Conservation (phyloP, 2,329 filamentous ascomycete genomes). For the Xenosphaeropsis pyriputrescens region DNA sequence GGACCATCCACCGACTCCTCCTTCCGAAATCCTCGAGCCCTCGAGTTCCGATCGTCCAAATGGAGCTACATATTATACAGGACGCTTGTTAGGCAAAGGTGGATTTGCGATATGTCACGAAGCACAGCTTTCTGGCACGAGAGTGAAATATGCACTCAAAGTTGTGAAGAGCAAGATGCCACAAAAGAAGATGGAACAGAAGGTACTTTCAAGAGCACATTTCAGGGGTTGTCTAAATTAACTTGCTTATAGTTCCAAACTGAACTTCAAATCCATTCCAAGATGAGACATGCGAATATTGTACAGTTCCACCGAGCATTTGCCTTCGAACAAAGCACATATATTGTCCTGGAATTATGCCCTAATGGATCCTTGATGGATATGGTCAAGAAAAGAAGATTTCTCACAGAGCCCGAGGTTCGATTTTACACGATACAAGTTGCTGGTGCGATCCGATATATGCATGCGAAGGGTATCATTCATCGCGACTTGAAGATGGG, state of each 20-base stretch:
- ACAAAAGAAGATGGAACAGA: slow-evolving; percentile 63
- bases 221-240: slow-evolving; percentile 1
- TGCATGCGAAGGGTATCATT: slow-evolving; percentile 90
- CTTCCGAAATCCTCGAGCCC: slow-evolving; percentile 41
- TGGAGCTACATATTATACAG: slow-evolving; percentile 60
- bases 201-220: slow-evolving; percentile 33
- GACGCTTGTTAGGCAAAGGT: slow-evolving; percentile 63
- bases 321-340: slow-evolving; percentile 76
- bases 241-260: slow-evolving; percentile 43
- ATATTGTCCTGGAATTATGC: slow-evolving; percentile 87
- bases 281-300: slow-evolving; percentile 91
- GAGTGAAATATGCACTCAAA: slow-evolving; percentile 60
- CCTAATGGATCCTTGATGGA: slow-evolving; percentile 95
- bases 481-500: slow-evolving; percentile 97
- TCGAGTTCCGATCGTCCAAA: slow-evolving; percentile 53
- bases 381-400: slow-evolving; percentile 87
- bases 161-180: slow-evolving; percentile 77
- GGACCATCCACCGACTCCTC: slow-evolving; percentile 52
- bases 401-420: slow-evolving; percentile 84
- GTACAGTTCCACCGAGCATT: slow-evolving; percentile 94
- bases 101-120: slow-evolving; percentile 74
- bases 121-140: slow-evolving; percentile 50
- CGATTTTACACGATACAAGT: slow-evolving; percentile 90
- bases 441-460: slow-evolving; percentile 93
- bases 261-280: slow-evolving; percentile 95